phyloP scores from a whole-genome alignment of 768 basidiomycete genomes.

The Termitomyces heimii region DNA sequence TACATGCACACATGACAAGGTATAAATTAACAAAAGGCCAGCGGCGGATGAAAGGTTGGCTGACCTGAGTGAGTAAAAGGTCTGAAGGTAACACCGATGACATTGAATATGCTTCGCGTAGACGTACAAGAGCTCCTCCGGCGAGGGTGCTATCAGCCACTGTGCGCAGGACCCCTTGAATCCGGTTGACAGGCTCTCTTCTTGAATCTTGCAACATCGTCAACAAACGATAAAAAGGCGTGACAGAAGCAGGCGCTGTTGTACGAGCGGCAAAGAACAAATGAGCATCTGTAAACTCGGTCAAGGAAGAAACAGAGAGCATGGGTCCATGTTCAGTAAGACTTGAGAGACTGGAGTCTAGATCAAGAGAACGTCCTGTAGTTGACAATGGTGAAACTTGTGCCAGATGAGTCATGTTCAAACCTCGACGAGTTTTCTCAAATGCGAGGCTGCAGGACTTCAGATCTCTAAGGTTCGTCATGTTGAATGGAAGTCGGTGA shows the following conservation, averaged over 20 bases:
- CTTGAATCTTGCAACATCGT: constrained; percentile 5
- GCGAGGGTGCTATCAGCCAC: constrained; percentile 15
- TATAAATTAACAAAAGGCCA: constrained; percentile 17
- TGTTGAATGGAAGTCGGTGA: constrained; percentile 37
- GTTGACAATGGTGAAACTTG: constrained; percentile 16
- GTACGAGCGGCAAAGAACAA: constrained; percentile 32
- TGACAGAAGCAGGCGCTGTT: constrained; percentile 23
- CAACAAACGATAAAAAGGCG: constrained; percentile 24
- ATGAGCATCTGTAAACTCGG: constrained; percentile 16
- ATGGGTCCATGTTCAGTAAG: constrained; percentile 35
- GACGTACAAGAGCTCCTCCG: constrained; percentile 11
- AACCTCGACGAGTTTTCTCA: constrained; percentile 31
- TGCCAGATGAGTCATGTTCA: constrained; percentile 7
- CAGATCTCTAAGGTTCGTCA: constrained; percentile 1
- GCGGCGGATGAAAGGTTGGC: constrained; percentile 17
- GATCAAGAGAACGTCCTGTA: constrained; percentile 38
- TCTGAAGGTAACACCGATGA: constrained; percentile 27
- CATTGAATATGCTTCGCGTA: constrained; percentile 16
- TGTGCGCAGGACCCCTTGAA: constrained; percentile 13
- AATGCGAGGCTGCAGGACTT: constrained; percentile 19
- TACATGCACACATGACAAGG: constrained; percentile 14
- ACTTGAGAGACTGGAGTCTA: constrained; percentile 40
- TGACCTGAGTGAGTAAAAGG: constrained; percentile 39
- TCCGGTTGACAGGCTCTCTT: constrained; percentile 1
- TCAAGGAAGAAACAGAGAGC: constrained; percentile 16